These are phyloP conservation scores for Groenewaldozyma tartarivorans DNA, from an alignment of 805 yeast species.

Conservation along the genomic window DNA sequence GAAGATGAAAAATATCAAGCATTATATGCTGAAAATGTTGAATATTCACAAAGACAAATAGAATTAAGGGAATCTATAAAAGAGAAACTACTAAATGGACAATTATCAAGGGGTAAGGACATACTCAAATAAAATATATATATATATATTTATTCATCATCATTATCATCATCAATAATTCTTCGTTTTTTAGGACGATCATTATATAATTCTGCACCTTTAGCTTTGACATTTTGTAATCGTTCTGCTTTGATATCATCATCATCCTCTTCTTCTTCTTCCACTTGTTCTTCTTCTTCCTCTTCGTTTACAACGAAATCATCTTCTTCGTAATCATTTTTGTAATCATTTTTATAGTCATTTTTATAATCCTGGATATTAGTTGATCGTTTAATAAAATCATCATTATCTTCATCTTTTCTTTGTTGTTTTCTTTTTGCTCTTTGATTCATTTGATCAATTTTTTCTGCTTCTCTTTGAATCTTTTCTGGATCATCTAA, in stretches of 20 bases:
- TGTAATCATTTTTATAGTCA: too few species aligned
- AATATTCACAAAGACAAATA: conserved; percentile 1
- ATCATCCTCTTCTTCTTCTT: conserved; percentile 21
- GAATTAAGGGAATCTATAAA: conserved; percentile 8
- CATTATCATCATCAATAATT: conserved; percentile 24
- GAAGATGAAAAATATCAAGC: conserved; percentile 71
- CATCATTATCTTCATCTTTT: conserved; percentile 17
- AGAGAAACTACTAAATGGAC: conserved; percentile 12
- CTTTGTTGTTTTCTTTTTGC: conserved; percentile 23
- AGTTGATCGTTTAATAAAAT: too few species aligned
- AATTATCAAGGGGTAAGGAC: conserved; percentile 10
- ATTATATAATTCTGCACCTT: conserved; percentile 20
- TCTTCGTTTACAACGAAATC: conserved; percentile 30
- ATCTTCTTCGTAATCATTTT: conserved; percentile 29
- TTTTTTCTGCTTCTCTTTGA: conserved; percentile 34
- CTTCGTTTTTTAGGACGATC: conserved; percentile 17
- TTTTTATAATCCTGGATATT: too few species aligned
- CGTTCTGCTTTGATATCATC: conserved; percentile 27
- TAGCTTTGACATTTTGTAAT: conserved; percentile 21
- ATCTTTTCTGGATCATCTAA: conserved; percentile 35
- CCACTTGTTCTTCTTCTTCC: conserved; percentile 27
- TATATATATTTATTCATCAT: conserved; percentile 9
- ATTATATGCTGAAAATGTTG: conserved; percentile 34
- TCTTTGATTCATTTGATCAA: conserved; percentile 34
- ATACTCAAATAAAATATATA: conserved; percentile 1